Evolutionary conservation across 2,329 filamentous ascomycete species (phyloP).

Genomic region (Tothia fuscella): DNA sequence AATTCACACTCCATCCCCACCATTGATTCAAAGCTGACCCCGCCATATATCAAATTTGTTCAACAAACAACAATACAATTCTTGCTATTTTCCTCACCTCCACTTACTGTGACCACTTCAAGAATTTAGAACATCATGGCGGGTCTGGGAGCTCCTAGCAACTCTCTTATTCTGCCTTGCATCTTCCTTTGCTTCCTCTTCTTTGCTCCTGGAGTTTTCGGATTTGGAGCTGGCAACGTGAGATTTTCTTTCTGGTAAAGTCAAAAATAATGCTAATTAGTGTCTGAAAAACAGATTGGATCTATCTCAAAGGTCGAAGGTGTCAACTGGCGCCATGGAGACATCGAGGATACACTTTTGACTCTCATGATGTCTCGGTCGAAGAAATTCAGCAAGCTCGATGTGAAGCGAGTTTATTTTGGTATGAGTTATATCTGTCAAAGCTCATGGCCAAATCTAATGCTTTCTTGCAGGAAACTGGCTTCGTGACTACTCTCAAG

Average conservation of each 20-base stretch:
- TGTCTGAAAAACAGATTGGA: too few relatives aligned
- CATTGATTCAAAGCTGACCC: too few relatives aligned
- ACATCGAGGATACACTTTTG: constrained; percentile 85
- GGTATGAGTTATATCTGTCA: too few relatives aligned
- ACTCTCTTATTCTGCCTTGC: neutral
- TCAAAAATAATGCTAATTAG: too few relatives aligned
- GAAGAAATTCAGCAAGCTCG: constrained; percentile 82
- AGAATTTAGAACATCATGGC: too few relatives aligned
- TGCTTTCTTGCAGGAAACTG: constrained; percentile 25
- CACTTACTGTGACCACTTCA: too few relatives aligned
- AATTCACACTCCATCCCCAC: too few relatives aligned
- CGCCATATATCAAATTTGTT: too few relatives aligned
- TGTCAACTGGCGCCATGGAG: constrained; percentile 56
- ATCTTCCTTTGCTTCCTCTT: constrained; percentile 1
- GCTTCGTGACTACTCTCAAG: constrained; percentile 41
- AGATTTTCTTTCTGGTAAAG: too few relatives aligned
- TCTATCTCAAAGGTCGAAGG: constrained; percentile 70
- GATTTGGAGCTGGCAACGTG: constrained; percentile 83
- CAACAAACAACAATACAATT: too few relatives aligned
- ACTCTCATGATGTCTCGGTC: constrained; percentile 54
- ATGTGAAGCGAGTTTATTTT: constrained; percentile 84
- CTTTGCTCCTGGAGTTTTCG: constrained; percentile 35
- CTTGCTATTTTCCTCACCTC: too few relatives aligned
- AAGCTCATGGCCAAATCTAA: neutral
- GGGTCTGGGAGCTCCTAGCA: constrained; percentile 2